Percentiles rank a stretch among this genome's conserved stretches.
Conservation (phyloP, 2,329 filamentous ascomycete species). For the Fusarium phyllophilum region DNA sequence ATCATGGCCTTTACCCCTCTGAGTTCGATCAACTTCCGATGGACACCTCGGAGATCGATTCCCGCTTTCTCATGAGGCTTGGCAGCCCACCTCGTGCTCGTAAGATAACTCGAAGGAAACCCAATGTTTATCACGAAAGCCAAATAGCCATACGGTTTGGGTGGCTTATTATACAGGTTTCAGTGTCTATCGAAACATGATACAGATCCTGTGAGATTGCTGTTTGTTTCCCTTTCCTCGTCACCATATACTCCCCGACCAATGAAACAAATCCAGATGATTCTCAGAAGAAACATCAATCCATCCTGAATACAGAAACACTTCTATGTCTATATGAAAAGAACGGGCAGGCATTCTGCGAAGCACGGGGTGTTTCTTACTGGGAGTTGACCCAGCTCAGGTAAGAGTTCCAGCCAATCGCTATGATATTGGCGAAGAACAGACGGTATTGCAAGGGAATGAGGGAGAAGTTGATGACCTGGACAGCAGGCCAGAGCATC, state of each 20-base stretch:
- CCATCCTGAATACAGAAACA: constrained; percentile 15
- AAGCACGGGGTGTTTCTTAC: constrained; percentile 23
- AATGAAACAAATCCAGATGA: not conserved
- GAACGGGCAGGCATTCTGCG: not conserved
- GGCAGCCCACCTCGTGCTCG: constrained; percentile 19
- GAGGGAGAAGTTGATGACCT: constrained; percentile 87
- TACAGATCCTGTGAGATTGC: constrained; percentile 2
- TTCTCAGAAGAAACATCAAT: constrained; percentile 3
- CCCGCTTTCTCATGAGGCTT: constrained; percentile 19
- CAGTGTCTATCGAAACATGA: constrained; percentile 26
- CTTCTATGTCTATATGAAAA: constrained; percentile 34
- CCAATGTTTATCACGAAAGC: not conserved
- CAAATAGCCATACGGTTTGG: constrained; percentile 15
- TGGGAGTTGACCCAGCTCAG: constrained; percentile 69
- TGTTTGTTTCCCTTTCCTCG: constrained; percentile 5
- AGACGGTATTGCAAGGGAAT: constrained; percentile 86
- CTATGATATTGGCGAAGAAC: constrained; percentile 86
- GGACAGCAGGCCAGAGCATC: constrained; percentile 87
- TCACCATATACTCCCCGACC: constrained; percentile 15
- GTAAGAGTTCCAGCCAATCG: constrained; percentile 73
- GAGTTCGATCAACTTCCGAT: not conserved
- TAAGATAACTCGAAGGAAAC: constrained; percentile 26
- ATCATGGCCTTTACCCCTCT: constrained; percentile 4
- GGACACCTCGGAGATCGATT: constrained; percentile 14
- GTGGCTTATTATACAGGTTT: constrained; percentile 16